These are phyloP conservation scores for Pilasporangium apinafurcum DNA, from an alignment of 352 stramenopile species.

Conservation along the genomic window DNA sequence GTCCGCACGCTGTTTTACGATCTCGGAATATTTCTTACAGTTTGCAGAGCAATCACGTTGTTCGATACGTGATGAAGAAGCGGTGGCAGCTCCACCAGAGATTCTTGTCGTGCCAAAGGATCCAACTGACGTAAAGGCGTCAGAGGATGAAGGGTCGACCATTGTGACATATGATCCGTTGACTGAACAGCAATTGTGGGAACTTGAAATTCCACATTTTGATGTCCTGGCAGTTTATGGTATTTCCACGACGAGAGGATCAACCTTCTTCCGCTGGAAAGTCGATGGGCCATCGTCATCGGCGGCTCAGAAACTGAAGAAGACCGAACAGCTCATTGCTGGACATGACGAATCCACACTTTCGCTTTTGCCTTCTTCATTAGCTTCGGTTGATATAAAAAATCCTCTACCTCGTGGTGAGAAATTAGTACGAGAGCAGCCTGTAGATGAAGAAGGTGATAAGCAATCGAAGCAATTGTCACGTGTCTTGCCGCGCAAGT, in stretches of 20 bases:
- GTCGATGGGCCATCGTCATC: slow-evolving; percentile 62
- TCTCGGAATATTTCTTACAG: slow-evolving; percentile 82
- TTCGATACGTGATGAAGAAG: slow-evolving; percentile 13
- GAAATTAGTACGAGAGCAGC: too few relatives aligned
- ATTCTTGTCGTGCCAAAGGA: slow-evolving; percentile 63
- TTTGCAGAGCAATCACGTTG: slow-evolving; percentile 54
- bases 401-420: background rate
- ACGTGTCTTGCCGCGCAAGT: slow-evolving; percentile 11
- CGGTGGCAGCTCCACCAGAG: slow-evolving; percentile 19
- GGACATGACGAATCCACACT: too few relatives aligned
- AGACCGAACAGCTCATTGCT: background rate
- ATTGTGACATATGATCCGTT: slow-evolving; percentile 68
- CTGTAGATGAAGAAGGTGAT: background rate
- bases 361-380: too few relatives aligned
- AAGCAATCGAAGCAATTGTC: slow-evolving; percentile 14
- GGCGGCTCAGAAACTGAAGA: background rate
- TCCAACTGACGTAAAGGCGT: slow-evolving; percentile 25
- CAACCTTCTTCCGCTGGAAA: slow-evolving; percentile 69
- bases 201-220: slow-evolving; percentile 60
- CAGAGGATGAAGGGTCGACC: slow-evolving; percentile 52
- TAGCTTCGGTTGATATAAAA: background rate
- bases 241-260: slow-evolving; percentile 36
- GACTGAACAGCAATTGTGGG: slow-evolving; percentile 68
- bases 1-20: slow-evolving; percentile 62
- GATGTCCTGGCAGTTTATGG: slow-evolving; percentile 69